A percentile compares a stretch with the other conserved stretches of the same genome.
Conservation (phyloP, 2,329 filamentous ascomycete genomes). For the Sclerotiophoma versabilis region DNA sequence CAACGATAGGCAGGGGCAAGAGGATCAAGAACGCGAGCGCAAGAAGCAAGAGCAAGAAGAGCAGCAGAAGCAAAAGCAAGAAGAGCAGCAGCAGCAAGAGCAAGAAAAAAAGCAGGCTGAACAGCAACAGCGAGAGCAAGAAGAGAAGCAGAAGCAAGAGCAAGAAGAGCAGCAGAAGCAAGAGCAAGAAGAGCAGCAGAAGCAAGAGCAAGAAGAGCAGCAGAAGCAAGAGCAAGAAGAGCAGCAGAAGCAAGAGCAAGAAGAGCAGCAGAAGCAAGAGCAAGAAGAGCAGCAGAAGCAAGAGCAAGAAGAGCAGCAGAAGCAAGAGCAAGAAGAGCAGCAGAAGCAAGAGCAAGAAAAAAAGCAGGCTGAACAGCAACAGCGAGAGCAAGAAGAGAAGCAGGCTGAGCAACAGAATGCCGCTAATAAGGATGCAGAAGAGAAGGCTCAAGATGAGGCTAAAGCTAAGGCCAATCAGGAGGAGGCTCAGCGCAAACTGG, state of each 20-base stretch:
- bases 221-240: not conserved
- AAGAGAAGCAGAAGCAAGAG: conserved; percentile 3
- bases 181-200: not conserved
- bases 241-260: not conserved
- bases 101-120: not conserved
- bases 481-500: not conserved
- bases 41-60: not conserved
- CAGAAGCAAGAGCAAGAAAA: not conserved
- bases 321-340: not conserved
- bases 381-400: not conserved
- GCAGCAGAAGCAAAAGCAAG: conserved; percentile 13
- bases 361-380: not conserved
- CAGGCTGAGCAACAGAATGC: not conserved
- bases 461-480: not conserved
- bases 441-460: not conserved
- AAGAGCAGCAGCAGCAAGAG: conserved; percentile 7
- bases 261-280: not conserved
- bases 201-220: not conserved
- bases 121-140: not conserved
- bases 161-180: not conserved
- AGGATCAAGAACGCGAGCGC: not conserved
- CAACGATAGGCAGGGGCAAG: not conserved
- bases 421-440: not conserved
- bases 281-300: not conserved
- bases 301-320: not conserved